These are phyloP conservation scores for Prinsepia uniflora DNA, from an alignment of 306 rosid genomes.

Conservation along the genomic window DNA sequence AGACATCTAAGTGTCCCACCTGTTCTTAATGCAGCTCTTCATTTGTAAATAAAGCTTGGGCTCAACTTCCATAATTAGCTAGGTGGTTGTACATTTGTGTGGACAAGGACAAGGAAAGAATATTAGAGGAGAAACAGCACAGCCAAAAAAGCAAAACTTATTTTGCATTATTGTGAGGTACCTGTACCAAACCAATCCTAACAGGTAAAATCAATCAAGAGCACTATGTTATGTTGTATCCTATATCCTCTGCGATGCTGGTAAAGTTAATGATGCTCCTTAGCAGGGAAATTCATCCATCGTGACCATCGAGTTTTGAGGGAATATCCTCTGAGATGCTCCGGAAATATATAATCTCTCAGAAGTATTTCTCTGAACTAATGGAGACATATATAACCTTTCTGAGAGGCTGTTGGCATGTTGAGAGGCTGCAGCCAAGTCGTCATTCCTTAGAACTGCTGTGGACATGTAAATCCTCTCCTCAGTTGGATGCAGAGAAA, in stretches of 20 bases:
- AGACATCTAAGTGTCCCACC: no score
- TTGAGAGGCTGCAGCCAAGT: constrained; percentile 35
- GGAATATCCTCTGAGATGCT: constrained; percentile 41
- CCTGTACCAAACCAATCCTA: constrained; percentile 9
- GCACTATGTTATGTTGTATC: constrained; percentile 1
- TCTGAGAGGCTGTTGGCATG: constrained; percentile 34
- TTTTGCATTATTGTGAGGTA: not conserved
- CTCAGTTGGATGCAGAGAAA: constrained; percentile 30
- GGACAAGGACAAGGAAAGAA: not conserved
- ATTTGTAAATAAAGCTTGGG: no score
- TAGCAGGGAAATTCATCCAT: constrained; percentile 51
- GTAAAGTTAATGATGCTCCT: constrained; percentile 38
- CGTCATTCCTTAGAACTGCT: constrained; percentile 41
- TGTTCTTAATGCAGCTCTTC: no score
- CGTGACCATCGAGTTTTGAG: constrained; percentile 42
- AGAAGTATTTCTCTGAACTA: constrained; percentile 33
- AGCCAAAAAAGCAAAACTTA: not conserved
- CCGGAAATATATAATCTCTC: constrained; percentile 38
- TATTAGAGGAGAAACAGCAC: not conserved
- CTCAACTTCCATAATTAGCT: no score
- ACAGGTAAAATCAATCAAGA: not conserved
- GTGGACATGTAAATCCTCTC: constrained; percentile 40
- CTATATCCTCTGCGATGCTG: constrained; percentile 41
- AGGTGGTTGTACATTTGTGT: no score
- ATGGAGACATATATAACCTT: constrained; percentile 34